Evolutionary conservation across 2,329 filamentous ascomycete species (phyloP), one percentile per base, ranked within the genome.

Genomic region (Aureobasidium sp.): DNA sequence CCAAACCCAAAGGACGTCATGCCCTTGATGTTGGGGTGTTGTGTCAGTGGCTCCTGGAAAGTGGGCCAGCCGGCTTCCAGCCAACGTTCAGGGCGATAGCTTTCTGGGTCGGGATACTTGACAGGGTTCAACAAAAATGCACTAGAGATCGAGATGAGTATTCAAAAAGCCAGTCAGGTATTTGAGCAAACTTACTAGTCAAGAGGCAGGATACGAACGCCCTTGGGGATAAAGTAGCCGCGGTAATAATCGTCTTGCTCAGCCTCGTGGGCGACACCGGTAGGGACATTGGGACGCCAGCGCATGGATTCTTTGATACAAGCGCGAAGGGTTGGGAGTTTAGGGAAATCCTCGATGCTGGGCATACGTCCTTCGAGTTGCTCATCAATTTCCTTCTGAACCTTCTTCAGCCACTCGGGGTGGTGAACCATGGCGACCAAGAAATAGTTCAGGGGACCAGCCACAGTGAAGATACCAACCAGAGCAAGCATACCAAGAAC

Each of bases 1-100:
- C 81, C 82, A 72, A 76, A 84, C 24, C 81, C 81, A 61, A 85
- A 85, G 0, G 78, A 81, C 57, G 81, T 78, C 76, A 84, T 80
- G 32, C 75, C 76, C 58, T 81, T 79, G 62, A 85, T 76, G 64
- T 78, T 81, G 14, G 83, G 82, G 61, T 79, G 84, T 53, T 76
- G 74, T 2, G 76, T 76, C n/a, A 85, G 73, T 0, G 82, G 82
- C 61, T 79, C 80, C 61, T 83, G 78, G 68, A 78, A 85, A 0
- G 81, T 83, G 0, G 82, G 82, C 74, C 77, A 85, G 17, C 69
- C 70, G n/a, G 77, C 67, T 58, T 83, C 77, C 10, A 86, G 73
- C 71, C 79, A 86, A 34, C 82, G 75, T 59, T 83, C 80, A 0
- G 83, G 81, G 24, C 73, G 76, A 68, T 76, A 85, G 58, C 68